Base-by-base conservation (phyloP, 148 eudicot genomes). In the Vaccinium myrtillus region DNA sequence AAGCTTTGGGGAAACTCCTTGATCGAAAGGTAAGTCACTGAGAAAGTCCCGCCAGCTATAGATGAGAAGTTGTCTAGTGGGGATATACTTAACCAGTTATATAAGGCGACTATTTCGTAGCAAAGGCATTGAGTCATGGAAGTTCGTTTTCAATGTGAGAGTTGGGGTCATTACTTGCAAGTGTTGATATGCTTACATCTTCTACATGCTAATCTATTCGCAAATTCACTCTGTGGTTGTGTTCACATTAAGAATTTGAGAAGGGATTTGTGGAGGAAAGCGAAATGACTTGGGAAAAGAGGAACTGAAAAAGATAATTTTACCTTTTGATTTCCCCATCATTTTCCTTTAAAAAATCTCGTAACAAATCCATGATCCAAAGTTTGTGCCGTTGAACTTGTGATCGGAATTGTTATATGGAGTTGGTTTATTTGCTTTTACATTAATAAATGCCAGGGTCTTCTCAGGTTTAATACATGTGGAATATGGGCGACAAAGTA, bases 1-100 rank as follows among this genome's bases (percentile, higher is more conserved):
- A 81, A 81, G 76, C 46, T 23, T 81, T 81, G 83, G 76, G 67
- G 48, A 49, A 67, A 67, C 25, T 81, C 76, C 69, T 81, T 49
- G 76, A 54, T 23, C 16, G 3, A 16, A 81, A 67, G 83, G 83
- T 81, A 67, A 65, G 83, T 54, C 3, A 19, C 8, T 49, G 3
- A 25, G 43, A 39, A 39, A 39, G 53, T 13, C 30, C 49, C 2
- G 69, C 4, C 27, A 2, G 69, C 12, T 8, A 61, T 21, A 59
- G 25, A 61, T 8, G n/a, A 61, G 67, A 61, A 61, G 27, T 61
- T 21, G 0, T 21, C 27, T 61, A 21, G n/a, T 61, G 25, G 0
- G 67, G 8, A 21, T 21, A 61, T 8, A 19, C 23, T 58, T 6
- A 2, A 58, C 8, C 43, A 39, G 5, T 39, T 39, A 5, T 39